Conservation (phyloP, 2,329 filamentous ascomycete species). For the Stagonosporopsis tanaceti region DNA sequence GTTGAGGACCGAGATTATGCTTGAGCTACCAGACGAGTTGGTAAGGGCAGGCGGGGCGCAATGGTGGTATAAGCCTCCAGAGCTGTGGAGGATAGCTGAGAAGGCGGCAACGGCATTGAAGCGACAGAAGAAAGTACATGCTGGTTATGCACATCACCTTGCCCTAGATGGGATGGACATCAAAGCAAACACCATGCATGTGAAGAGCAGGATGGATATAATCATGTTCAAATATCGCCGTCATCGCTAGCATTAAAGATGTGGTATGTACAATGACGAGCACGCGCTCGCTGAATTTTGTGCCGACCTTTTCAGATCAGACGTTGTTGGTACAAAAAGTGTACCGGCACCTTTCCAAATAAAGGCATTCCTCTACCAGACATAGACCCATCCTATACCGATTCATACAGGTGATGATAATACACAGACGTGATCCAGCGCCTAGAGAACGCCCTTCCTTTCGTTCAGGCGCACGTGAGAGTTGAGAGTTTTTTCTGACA, state of each 20-base stretch:
- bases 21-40: constrained; percentile 4
- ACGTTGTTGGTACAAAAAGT: constrained; percentile 30
- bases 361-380: constrained; percentile 23
- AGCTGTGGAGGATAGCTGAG: neutral
- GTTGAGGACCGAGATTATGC: neutral
- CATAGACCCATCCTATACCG: constrained; percentile 27
- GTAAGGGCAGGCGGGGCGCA: constrained; percentile 15
- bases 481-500: constrained; percentile 39
- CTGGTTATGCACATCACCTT: neutral
- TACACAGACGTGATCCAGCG: constrained; percentile 43
- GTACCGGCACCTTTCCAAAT: constrained; percentile 31
- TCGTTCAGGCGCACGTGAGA: constrained; percentile 31
- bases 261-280: constrained; percentile 31
- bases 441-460: constrained; percentile 28
- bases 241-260: constrained; percentile 37
- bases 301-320: constrained; percentile 20
- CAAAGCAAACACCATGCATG: neutral
- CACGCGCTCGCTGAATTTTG: constrained; percentile 28
- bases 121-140: neutral
- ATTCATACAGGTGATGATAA: constrained; percentile 39
- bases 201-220: neutral
- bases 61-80: neutral
- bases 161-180: neutral
- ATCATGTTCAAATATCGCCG: constrained; percentile 10
- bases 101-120: neutral